Conservation (phyloP, 371 early-diverging fungal species). For the Chytridium lagenaria region DNA sequence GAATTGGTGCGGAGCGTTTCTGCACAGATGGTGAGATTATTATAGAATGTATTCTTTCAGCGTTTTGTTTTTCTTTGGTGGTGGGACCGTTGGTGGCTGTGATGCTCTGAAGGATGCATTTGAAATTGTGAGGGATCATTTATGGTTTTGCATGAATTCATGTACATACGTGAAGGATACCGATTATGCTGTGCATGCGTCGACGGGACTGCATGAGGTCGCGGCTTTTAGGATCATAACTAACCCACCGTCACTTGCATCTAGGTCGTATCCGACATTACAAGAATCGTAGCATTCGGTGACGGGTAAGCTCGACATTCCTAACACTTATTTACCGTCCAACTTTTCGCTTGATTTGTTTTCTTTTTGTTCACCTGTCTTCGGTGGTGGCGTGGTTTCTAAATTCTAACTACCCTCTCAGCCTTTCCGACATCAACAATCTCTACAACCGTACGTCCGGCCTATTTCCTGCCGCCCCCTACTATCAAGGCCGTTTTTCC, state of each 20-base stretch:
- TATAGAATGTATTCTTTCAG: too few relatives aligned
- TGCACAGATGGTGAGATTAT: too few relatives aligned
- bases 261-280: background rate
- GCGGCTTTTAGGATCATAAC: too few relatives aligned
- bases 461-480: conserved; percentile 33
- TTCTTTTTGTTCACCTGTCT: too few relatives aligned
- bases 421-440: background rate
- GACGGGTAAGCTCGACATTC: background rate
- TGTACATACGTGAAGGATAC: background rate
- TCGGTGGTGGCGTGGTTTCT: too few relatives aligned
- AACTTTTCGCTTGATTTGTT: background rate
- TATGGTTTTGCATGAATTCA: too few relatives aligned
- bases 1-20: too few relatives aligned
- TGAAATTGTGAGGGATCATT: too few relatives aligned
- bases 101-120: too few relatives aligned
- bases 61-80: too few relatives aligned
- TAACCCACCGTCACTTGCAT: background rate
- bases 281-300: background rate
- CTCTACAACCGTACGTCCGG: background rate
- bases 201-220: too few relatives aligned
- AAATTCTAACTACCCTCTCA: background rate
- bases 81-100: too few relatives aligned
- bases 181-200: background rate
- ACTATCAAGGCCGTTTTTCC: conserved; percentile 54
- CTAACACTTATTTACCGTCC: background rate